Evolutionary conservation across 75 land plant genomes (phyloP), one percentile per base, ranked within the genome.

Genomic region (Azolla pinnata): DNA sequence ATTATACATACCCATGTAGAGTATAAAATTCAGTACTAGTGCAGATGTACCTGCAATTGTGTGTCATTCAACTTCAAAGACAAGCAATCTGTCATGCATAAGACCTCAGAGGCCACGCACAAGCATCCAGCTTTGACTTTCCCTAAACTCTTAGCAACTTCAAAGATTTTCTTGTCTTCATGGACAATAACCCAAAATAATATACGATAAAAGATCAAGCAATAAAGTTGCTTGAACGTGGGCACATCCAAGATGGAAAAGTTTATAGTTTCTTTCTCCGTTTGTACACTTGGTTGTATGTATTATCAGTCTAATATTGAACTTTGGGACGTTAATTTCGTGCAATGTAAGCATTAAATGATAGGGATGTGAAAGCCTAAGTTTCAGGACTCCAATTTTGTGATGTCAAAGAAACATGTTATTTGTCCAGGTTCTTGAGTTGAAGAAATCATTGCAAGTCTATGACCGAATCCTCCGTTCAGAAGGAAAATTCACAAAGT

Each of bases 401-500:
- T 8, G 14, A 38, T 14, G 7, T 38, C 14, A 8, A 38, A 14
- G 12, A 38, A 8, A 38, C 42, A 8, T 7, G 14, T 38, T 38
- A 14, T 38, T 38, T 38, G 14, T 38, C 21, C 65, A 95, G 99
- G 97, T 90, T n/a, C 54, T 86, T 53, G 75, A 75, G 46, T 79
- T 33, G 60, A 79, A 80, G 63, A 81, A 84, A 54, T 75, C 90
- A 33, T 71, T 95, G 65, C 81, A 79, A 69, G 85, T 78, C 44
- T 95, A 90, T 65, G 78, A 65, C 27, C 87, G 69, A 44, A 95
- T 95, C 62, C 70, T 86, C 59, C 65, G 74, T 63, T 88, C 87
- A 51, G 92, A 95, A 67, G 75, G 68, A 44, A 75, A 62, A 27
- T 80, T 81, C 68, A 75, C 55, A 29, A 75, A 79, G 56, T 95